phyloP scores from a whole-genome alignment of 179 eudicot species.

The Camellia oleifera region DNA sequence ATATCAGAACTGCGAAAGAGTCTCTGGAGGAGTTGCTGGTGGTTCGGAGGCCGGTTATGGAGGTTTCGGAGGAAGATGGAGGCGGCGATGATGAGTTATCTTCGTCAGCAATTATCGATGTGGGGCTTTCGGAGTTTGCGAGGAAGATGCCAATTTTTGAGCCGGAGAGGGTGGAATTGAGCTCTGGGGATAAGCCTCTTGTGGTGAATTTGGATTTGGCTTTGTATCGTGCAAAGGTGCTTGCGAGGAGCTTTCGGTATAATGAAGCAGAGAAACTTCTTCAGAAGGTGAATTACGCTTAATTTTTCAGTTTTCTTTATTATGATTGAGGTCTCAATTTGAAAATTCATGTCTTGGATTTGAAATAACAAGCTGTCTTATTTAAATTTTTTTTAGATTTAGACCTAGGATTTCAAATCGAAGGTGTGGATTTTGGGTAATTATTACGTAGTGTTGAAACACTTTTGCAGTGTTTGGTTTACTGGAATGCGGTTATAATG shows the following conservation, averaged over 20 bases:
- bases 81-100: conserved; percentile 17
- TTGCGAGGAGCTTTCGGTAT: conserved; percentile 56
- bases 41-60: conserved; percentile 66
- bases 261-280: conserved; percentile 67
- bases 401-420: background rate
- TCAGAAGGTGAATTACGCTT: conserved; percentile 45
- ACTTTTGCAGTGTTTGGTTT: too few relatives aligned
- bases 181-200: conserved; percentile 48
- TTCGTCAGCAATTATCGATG: conserved; percentile 44
- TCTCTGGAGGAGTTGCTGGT: conserved; percentile 46
- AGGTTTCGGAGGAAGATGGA: conserved; percentile 25
- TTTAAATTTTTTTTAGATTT: background rate
- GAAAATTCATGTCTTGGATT: background rate
- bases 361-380: conserved; percentile 6
- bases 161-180: conserved; percentile 52
- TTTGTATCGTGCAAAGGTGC: conserved; percentile 66
- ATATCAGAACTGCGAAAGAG: conserved; percentile 26
- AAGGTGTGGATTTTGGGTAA: background rate
- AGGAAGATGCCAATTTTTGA: conserved; percentile 82
- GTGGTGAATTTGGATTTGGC: conserved; percentile 80
- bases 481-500: too few relatives aligned
- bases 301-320: background rate
- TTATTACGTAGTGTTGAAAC: too few relatives aligned
- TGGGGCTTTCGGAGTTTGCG: conserved; percentile 55
- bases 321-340: background rate